Base-by-base conservation (phyloP, 768 basidiomycete species). In the Phylloporus sp. region DNA sequence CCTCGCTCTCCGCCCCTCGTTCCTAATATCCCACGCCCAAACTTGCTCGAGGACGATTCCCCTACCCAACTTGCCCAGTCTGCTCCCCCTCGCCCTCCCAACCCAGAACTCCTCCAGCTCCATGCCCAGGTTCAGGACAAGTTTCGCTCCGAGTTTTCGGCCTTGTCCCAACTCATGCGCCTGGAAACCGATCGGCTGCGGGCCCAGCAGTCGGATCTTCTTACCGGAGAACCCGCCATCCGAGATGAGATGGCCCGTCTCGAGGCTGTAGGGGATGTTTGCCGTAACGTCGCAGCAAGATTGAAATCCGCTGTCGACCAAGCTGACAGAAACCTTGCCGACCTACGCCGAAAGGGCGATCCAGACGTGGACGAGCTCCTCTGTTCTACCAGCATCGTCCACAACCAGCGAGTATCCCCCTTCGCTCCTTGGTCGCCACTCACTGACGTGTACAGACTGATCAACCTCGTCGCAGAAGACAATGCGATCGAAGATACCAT, bases 391-490 rank as follows among this genome's bases (percentile, higher is more conserved):
- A 91, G 82, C 26, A 97, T 99, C 46, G 95, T 99, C 28, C 86
- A 97, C 66, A 95, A 95, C 71, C 97, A 99, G 97, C 97, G 50
- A 56, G 61, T 59, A 16, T 55, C 45, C 22, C 43, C 49, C 41
- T 15, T 5, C 18, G 9, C 45, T 18, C 13, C 29, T 9, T 43
- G 38, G 42, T n/a, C 22, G 34, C 18, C 24, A 35, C 66, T 70
- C 34, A 67, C 57, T 45, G 49, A 23, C 36, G n/a, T 12, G n/a
- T 28, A 44, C 65, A 98, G 95, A 72, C 75, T 99, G 22, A 85
- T 97, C 59, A 91, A 97, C 65, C 78, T 98, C 26, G 87, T 97
- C n/a, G 95, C 97, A n/a, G 97, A 99, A 69, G 97, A 98, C 70
- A 94, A 93, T 62, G 93, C 95, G 2, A 94, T 98, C 65, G 95